Percentiles rank a stretch among this genome's conserved stretches.
Evolutionary conservation across 2,329 filamentous ascomycete species (phyloP).

Genomic region (Nemania abortiva): DNA sequence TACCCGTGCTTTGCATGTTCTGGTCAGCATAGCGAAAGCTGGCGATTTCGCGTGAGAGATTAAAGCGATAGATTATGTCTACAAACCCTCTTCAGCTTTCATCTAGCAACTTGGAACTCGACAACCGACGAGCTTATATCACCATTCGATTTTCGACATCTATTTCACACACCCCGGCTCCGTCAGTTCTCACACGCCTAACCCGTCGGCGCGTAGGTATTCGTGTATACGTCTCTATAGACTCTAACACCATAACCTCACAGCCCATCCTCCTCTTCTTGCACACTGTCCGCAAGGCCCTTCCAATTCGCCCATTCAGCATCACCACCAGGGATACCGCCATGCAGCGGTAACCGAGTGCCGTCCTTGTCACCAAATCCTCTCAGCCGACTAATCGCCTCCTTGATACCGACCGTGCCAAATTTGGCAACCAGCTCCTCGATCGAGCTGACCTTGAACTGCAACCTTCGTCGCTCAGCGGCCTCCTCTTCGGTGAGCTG

Average conservation of each 20-base stretch:
- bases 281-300: constrained; percentile 57
- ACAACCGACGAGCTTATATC: too few relatives aligned
- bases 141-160: too few relatives aligned
- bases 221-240: neutral
- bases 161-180: neutral
- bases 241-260: neutral
- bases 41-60: too few relatives aligned
- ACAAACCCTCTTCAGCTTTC: too few relatives aligned
- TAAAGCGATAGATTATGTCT: too few relatives aligned
- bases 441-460: constrained; percentile 70
- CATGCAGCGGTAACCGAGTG: constrained; percentile 68
- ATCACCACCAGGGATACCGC: constrained; percentile 68
- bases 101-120: too few relatives aligned
- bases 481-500: constrained; percentile 54
- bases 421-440: constrained; percentile 72
- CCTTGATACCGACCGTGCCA: constrained; percentile 74
- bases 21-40: too few relatives aligned
- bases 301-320: constrained; percentile 63
- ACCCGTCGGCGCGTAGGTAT: neutral
- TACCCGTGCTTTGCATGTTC: too few relatives aligned
- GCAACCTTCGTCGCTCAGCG: constrained; percentile 65
- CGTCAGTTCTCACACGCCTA: neutral
- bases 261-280: constrained; percentile 47
- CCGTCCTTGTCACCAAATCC: constrained; percentile 70
- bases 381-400: constrained; percentile 69